Evolutionary conservation across 2,329 filamentous ascomycete genomes (phyloP).

Genomic region (Fusarium mundagurra): DNA sequence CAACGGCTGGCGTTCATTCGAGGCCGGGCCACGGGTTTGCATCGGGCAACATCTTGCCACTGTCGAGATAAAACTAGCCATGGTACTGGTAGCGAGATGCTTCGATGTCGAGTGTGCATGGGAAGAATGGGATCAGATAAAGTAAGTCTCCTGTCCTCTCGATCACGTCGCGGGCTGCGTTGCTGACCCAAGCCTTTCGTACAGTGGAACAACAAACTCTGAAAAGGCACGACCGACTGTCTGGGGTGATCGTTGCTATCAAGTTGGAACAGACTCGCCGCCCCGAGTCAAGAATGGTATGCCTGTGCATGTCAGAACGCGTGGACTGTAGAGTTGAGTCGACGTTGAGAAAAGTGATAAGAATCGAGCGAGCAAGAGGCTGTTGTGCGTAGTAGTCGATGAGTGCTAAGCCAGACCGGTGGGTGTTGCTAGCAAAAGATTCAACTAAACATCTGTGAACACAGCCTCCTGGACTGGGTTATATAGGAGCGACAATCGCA

Average conservation of each 20-base stretch:
- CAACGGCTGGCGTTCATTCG: constrained; percentile 64
- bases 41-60: constrained; percentile 66
- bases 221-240: constrained; percentile 44
- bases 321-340: neutral
- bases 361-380: neutral
- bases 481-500: neutral
- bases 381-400: neutral
- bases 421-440: neutral
- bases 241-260: constrained; percentile 43
- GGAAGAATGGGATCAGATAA: constrained; percentile 31
- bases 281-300: constrained; percentile 50
- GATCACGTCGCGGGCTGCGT: neutral
- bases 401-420: too few relatives aligned
- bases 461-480: neutral
- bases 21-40: constrained; percentile 63
- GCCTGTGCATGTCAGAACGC: constrained; percentile 47
- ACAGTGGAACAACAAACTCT: neutral
- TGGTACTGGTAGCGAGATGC: constrained; percentile 19
- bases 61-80: constrained; percentile 43
- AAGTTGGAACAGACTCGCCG: constrained; percentile 51
- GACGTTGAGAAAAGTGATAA: neutral
- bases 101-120: constrained; percentile 33
- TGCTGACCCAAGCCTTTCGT: neutral
- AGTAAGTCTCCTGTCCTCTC: neutral
- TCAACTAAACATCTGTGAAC: neutral